Evolutionary conservation across 345 rosid species (phyloP).

Genomic region (Turritis glabra): DNA sequence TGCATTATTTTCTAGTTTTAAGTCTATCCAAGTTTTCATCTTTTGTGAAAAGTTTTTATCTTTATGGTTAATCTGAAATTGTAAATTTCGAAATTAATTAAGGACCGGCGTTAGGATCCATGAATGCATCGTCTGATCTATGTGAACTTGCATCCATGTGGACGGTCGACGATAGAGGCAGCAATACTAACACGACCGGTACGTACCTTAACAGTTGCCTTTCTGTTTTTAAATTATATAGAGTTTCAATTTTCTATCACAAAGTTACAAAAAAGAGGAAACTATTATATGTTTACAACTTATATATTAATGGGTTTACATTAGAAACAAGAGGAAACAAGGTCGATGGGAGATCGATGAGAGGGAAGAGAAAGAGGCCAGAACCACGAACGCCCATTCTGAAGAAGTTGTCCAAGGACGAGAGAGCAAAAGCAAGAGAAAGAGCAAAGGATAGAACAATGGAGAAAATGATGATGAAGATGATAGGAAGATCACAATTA

Average conservation of each 20-base stretch:
- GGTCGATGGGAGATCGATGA: constrained; percentile 32
- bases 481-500: constrained; percentile 28
- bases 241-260: not conserved
- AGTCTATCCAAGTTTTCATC: not conserved
- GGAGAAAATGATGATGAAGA: constrained; percentile 42
- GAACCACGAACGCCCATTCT: constrained; percentile 26
- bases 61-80: constrained; percentile 3
- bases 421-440: constrained; percentile 63
- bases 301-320: not conserved
- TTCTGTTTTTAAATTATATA: not conserved
- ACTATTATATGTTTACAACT: not conserved
- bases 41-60: too few relatives aligned
- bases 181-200: constrained; percentile 28
- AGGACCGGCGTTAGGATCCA: constrained; percentile 30
- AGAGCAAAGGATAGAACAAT: constrained; percentile 71
- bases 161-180: constrained; percentile 32
- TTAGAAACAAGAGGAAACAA: constrained; percentile 28
- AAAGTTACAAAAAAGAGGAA: not conserved
- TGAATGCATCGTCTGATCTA: constrained; percentile 31
- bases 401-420: constrained; percentile 47
- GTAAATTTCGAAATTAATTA: not conserved
- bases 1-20: not conserved
- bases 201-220: constrained; percentile 13
- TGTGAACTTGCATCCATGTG: constrained; percentile 34
- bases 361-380: constrained; percentile 34